Evolutionary conservation across 495 filamentous ascomycete genomes (phyloP).

Genomic region (Evansstolkia leycettana): DNA sequence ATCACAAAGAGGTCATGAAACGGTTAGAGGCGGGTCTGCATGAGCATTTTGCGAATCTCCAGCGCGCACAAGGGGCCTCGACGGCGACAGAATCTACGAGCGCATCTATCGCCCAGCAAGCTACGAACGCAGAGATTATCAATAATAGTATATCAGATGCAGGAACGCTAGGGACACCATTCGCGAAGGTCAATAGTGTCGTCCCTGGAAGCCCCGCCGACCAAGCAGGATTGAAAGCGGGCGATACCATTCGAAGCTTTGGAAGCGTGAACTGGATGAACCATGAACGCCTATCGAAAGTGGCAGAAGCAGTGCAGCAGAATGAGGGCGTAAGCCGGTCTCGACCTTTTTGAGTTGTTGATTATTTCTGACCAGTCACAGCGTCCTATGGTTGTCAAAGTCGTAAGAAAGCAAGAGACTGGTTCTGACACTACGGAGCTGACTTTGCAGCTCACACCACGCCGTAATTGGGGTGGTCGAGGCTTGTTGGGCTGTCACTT

Average conservation of each 20-base stretch:
- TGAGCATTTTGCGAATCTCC: conserved; percentile 44
- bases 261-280: conserved; percentile 71
- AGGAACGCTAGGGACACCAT: conserved; percentile 49
- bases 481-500: conserved; percentile 85
- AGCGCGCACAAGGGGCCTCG: conserved; percentile 15
- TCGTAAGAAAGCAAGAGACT: conserved; percentile 40
- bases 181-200: conserved; percentile 85
- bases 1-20: conserved; percentile 82
- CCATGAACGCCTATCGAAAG: conserved; percentile 71
- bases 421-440: conserved; percentile 38
- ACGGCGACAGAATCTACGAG: conserved; percentile 19
- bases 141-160: conserved; percentile 11
- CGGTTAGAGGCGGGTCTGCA: conserved; percentile 73
- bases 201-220: conserved; percentile 69
- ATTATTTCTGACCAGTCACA: conserved; percentile 9
- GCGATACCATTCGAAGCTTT: conserved; percentile 77
- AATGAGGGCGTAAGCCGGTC: conserved; percentile 76
- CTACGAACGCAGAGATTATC: conserved; percentile 2
- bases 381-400: conserved; percentile 58
- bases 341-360: background rate
- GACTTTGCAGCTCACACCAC: conserved; percentile 57
- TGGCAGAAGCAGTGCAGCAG: conserved; percentile 71
- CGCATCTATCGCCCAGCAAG: conserved; percentile 8
- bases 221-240: conserved; percentile 65
- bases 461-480: conserved; percentile 74